Evolutionary conservation across 139 green algal species (phyloP).

Genomic region (Mychonastes homosphaera): DNA sequence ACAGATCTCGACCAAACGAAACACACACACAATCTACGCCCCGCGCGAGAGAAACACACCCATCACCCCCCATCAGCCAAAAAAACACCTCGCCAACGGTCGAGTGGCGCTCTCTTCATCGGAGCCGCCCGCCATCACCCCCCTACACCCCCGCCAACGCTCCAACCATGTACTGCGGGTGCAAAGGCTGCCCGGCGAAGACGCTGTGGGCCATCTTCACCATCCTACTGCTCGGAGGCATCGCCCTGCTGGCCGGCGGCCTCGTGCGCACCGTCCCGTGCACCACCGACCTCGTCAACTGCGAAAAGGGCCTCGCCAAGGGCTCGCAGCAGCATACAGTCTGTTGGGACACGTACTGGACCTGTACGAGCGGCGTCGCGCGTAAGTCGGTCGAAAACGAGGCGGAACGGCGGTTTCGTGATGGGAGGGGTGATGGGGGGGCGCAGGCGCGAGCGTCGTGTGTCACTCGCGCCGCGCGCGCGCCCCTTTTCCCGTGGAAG

Average conservation of each 20-base stretch:
- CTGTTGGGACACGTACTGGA: slow-evolving; percentile 10
- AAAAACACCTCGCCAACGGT: neutral
- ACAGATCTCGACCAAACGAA: neutral
- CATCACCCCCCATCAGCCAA: neutral
- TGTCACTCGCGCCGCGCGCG: neutral
- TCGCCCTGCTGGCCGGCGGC: too few relatives aligned
- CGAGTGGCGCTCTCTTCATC: neutral
- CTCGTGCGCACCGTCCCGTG: slow-evolving; percentile 8
- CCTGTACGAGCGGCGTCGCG: neutral
- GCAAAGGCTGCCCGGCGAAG: slow-evolving; percentile 7
- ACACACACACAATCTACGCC: neutral
- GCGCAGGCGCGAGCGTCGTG: neutral
- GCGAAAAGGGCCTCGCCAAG: neutral
- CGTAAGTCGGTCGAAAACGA: too few relatives aligned
- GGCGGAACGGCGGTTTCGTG: too few relatives aligned
- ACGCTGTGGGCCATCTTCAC: slow-evolving; percentile 1
- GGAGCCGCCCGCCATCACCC: neutral
- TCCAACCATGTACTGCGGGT: slow-evolving; percentile 10
- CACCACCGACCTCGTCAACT: neutral
- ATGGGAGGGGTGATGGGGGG: neutral
- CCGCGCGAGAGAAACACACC: too few relatives aligned
- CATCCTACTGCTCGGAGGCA: slow-evolving; percentile 1
- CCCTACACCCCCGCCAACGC: neutral
- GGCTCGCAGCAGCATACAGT: neutral
- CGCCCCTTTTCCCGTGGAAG: too few relatives aligned